Percentiles rank a stretch among this genome's conserved stretches.
These are phyloP conservation scores for Ustilago lituana DNA, from an alignment of 1,284 basidiomycete genomes.

Conservation along the genomic window DNA sequence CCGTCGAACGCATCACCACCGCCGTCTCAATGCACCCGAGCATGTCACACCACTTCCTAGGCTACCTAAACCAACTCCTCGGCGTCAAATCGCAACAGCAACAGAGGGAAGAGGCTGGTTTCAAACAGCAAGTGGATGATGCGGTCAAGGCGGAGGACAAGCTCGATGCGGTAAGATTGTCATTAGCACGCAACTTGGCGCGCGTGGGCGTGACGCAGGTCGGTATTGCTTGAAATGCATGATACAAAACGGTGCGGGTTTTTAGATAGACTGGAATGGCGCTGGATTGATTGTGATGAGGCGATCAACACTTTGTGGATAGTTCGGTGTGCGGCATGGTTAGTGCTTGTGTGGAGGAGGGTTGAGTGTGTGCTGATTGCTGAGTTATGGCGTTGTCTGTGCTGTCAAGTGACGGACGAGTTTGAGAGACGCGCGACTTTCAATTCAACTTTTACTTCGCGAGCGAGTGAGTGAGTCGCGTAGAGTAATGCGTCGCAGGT, in stretches of 20 bases:
- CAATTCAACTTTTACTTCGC: no score
- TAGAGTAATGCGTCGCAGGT: no score
- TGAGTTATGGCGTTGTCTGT: no score
- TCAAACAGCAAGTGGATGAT: slow-evolving; percentile 2
- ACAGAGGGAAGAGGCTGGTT: slow-evolving; percentile 2
- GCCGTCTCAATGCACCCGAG: slow-evolving; percentile 40
- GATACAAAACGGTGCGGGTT: neutral
- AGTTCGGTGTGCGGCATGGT: no score
- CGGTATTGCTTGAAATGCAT: slow-evolving; percentile 23
- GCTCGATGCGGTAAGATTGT: slow-evolving; percentile 52
- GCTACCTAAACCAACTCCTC: slow-evolving; percentile 48
- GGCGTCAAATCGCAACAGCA: slow-evolving; percentile 14
- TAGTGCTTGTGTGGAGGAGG: neutral
- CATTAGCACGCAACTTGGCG: slow-evolving; percentile 51
- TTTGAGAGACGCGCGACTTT: no score
- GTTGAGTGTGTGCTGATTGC: no score
- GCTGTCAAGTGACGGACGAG: no score
- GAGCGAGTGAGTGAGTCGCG: slow-evolving; percentile 20
- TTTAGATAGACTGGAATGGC: no score
- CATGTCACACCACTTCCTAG: slow-evolving; percentile 55
- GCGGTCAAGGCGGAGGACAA: slow-evolving; percentile 38
- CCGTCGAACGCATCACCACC: slow-evolving; percentile 55
- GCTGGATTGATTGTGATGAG: no score
- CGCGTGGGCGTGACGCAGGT: slow-evolving; percentile 46
- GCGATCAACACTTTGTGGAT: no score